Evolutionary conservation across 1,284 basidiomycete species (phyloP).

Genomic region (Ustanciosporium gigantosporum): DNA sequence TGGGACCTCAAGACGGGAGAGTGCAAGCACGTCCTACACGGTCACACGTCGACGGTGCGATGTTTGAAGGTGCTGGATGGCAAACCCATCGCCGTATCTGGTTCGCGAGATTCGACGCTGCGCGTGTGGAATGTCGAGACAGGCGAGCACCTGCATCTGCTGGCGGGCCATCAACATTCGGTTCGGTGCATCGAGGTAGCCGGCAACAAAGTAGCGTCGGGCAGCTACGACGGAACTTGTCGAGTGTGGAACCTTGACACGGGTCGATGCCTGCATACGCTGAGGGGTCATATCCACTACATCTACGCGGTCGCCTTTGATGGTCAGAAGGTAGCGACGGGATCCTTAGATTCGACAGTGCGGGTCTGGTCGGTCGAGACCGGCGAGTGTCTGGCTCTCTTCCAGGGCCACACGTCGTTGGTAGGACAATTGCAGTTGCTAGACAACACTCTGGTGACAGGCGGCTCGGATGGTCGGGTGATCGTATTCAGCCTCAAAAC

Average conservation of each 20-base stretch:
- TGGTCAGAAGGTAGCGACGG: conserved; percentile 80
- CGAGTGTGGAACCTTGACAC: conserved; percentile 59
- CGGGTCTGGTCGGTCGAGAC: conserved; percentile 64
- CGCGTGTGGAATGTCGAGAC: conserved; percentile 90
- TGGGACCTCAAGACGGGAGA: conserved; percentile 85
- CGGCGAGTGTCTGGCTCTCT: conserved; percentile 79
- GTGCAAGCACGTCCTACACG: conserved; percentile 79
- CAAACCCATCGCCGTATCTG: conserved; percentile 84
- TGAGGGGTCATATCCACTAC: conserved; percentile 86
- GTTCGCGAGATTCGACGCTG: conserved; percentile 75
- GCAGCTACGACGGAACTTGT: conserved; percentile 80
- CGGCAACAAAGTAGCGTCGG: conserved; percentile 79
- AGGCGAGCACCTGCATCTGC: conserved; percentile 71
- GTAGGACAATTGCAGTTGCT: conserved; percentile 90
- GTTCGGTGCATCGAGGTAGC: conserved; percentile 87
- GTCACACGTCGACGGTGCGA: conserved; percentile 88
- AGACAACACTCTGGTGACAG: conserved; percentile 75
- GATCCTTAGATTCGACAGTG: conserved; percentile 68
- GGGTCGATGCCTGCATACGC: conserved; percentile 75
- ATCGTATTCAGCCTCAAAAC: conserved; percentile 80
- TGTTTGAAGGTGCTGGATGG: conserved; percentile 86
- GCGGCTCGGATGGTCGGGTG: conserved; percentile 89
- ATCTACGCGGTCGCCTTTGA: conserved; percentile 94
- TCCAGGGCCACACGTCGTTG: conserved; percentile 90
- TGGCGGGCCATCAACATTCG: conserved; percentile 79